Conservation (phyloP, 1,284 basidiomycete genomes). For the Heimioporus retisporus region DNA sequence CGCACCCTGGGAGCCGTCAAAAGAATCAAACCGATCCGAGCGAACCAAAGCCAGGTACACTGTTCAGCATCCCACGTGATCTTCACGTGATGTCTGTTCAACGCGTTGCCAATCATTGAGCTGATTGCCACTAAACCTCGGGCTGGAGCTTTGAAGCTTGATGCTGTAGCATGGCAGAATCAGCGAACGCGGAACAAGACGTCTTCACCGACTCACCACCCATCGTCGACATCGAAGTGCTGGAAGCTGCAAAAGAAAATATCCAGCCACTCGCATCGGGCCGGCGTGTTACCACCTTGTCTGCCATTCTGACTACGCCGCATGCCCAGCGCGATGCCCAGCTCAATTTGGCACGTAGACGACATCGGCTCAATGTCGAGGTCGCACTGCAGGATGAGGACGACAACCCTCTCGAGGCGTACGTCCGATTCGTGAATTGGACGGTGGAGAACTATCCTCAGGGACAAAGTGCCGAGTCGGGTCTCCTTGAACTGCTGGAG, state of each 20-base stretch:
- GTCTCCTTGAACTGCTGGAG: constrained; percentile 85
- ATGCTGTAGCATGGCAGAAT: constrained; percentile 28
- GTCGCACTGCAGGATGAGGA: constrained; percentile 66
- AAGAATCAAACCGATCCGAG: too few species aligned
- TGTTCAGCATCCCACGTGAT: too few species aligned
- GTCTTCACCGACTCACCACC: constrained; percentile 35
- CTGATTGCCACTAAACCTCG: too few species aligned
- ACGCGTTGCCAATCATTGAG: too few species aligned
- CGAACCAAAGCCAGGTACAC: too few species aligned
- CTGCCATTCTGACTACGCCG: constrained; percentile 76
- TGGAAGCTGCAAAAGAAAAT: constrained; percentile 88
- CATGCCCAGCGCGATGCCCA: constrained; percentile 78
- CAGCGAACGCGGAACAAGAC: constrained; percentile 32
- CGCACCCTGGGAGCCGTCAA: too few species aligned
- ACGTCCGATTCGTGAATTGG: constrained; percentile 75
- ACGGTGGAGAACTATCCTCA: constrained; percentile 76
- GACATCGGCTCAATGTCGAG: constrained; percentile 65
- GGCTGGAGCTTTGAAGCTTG: too few species aligned
- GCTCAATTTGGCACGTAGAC: constrained; percentile 68
- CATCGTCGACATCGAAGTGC: constrained; percentile 79
- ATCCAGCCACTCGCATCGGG: constrained; percentile 82
- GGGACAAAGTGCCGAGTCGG: constrained; percentile 75
- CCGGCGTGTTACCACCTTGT: constrained; percentile 78
- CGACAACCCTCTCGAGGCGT: constrained; percentile 66
- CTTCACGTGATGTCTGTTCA: too few species aligned